phyloP scores from a whole-genome alignment of 495 filamentous ascomycete species.

The Aspergillus panamensis region DNA sequence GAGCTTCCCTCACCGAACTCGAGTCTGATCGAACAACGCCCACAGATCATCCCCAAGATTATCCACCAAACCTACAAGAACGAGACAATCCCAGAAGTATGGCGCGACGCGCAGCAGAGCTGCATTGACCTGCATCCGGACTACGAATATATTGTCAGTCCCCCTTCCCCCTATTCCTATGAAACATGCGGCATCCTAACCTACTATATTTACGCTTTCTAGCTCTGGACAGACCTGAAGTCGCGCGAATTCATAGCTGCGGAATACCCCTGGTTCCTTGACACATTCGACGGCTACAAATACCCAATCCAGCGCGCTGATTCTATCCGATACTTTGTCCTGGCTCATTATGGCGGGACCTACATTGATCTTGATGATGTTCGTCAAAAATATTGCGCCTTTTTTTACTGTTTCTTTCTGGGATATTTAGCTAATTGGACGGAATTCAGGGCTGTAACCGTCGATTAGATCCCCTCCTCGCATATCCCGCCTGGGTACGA shows the following conservation, averaged over 20 bases:
- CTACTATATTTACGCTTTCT: not conserved
- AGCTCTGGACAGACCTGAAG: constrained; percentile 86
- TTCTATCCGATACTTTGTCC: constrained; percentile 83
- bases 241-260: constrained; percentile 70
- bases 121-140: constrained; percentile 73
- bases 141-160: constrained; percentile 75
- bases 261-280: constrained; percentile 84
- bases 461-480: constrained; percentile 73
- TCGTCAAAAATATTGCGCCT: constrained; percentile 24
- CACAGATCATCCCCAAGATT: constrained; percentile 79
- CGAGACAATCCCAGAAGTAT: constrained; percentile 68
- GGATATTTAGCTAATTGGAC: constrained; percentile 1
- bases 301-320: constrained; percentile 86
- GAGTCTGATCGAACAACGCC: constrained; percentile 53
- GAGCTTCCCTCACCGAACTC: constrained; percentile 65
- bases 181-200: not conserved
- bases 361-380: constrained; percentile 91
- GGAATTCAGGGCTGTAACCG: constrained; percentile 71
- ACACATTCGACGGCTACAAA: constrained; percentile 75
- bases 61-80: constrained; percentile 88
- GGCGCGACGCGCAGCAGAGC: constrained; percentile 67
- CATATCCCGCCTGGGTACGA: constrained; percentile 79
- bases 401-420: constrained; percentile 5
- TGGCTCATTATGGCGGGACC: constrained; percentile 77
- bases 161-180: not conserved